A percentile compares a stretch with the other conserved stretches of the same genome.
Conservation (phyloP, 2,329 filamentous ascomycete genomes). For the Neofusicoccum cordaticola region DNA sequence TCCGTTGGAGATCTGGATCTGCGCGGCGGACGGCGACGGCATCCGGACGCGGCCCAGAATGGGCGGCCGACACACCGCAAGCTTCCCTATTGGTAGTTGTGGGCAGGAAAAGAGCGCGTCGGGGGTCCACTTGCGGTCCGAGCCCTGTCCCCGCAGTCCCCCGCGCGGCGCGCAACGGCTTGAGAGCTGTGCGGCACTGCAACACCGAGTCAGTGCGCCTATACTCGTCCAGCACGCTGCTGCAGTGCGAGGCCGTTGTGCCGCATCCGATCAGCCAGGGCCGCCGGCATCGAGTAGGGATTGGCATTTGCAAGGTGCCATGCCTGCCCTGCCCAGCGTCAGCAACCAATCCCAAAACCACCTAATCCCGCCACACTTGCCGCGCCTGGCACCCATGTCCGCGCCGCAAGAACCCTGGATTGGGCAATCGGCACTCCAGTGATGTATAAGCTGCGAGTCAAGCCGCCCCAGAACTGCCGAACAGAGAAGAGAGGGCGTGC, state of each 20-base stretch:
- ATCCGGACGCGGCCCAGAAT: too few species aligned
- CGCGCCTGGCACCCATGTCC: neutral
- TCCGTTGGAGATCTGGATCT: neutral
- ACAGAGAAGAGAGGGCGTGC: too few species aligned
- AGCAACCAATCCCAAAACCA: neutral
- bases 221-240: neutral
- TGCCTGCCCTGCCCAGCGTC: too few species aligned
- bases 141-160: neutral
- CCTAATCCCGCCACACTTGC: neutral
- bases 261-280: neutral
- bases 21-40: neutral
- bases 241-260: neutral
- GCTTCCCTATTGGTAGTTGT: too few species aligned
- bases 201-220: neutral
- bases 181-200: neutral
- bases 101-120: neutral
- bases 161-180: neutral
- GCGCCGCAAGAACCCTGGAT: neutral
- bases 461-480: neutral
- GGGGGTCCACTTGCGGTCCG: neutral
- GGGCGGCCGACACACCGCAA: too few species aligned
- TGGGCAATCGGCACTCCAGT: neutral
- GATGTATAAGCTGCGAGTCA: too few species aligned
- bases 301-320: neutral
- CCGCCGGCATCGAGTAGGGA: neutral